Percentiles rank a stretch among this genome's conserved stretches.
phyloP scores from a whole-genome alignment of 306 rosid species.

The Castanea sativa region DNA sequence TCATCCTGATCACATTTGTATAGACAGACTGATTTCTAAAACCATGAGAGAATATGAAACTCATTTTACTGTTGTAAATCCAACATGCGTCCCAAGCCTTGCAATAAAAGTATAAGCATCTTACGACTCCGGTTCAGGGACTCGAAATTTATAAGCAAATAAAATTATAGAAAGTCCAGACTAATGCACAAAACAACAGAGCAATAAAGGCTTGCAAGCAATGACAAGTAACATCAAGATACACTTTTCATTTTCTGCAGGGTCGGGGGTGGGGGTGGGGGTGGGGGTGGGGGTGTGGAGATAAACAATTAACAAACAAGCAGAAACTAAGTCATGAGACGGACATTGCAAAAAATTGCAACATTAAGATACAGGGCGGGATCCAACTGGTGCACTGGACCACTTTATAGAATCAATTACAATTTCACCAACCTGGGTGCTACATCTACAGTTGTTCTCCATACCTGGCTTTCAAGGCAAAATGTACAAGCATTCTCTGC shows the following conservation, averaged over 20 bases:
- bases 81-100: background rate
- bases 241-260: slow-evolving; percentile 28
- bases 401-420: slow-evolving; percentile 41
- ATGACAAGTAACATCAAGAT: slow-evolving; percentile 19
- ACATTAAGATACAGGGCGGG: slow-evolving; percentile 7
- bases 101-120: background rate
- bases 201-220: slow-evolving; percentile 19
- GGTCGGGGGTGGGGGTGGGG: too few species aligned
- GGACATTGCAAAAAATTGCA: slow-evolving; percentile 9
- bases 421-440: slow-evolving; percentile 37
- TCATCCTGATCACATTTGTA: too few species aligned
- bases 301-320: slow-evolving; percentile 14
- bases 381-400: slow-evolving; percentile 32
- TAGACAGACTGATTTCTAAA: too few species aligned
- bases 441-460: slow-evolving; percentile 32
- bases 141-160: background rate
- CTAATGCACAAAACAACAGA: slow-evolving; percentile 11
- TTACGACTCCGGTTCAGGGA: background rate
- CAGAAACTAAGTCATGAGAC: slow-evolving; percentile 25
- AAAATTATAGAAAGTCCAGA: slow-evolving; percentile 6
- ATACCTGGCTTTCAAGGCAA: slow-evolving; percentile 42
- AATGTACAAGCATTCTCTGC: slow-evolving; percentile 43
- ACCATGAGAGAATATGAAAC: too few species aligned
- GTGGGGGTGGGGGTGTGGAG: background rate
- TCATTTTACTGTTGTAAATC: background rate